phyloP scores from a whole-genome alignment of 352 stramenopile species.

The Pythium dissotocum region DNA sequence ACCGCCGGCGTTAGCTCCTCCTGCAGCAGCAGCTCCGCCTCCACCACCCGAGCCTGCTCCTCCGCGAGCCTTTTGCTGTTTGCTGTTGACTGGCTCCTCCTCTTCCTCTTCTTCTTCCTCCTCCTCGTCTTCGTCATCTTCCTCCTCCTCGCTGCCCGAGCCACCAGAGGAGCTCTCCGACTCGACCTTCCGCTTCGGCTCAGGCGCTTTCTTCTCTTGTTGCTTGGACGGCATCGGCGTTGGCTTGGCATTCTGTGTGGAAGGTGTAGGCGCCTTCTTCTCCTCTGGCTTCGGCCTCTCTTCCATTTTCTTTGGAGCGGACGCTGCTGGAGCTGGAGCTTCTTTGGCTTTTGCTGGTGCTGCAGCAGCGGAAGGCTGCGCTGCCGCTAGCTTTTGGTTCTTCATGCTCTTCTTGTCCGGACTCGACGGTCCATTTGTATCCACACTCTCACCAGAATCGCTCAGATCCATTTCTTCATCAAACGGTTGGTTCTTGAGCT shows the following conservation, averaged over 20 bases:
- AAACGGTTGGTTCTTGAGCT: constrained; percentile 86
- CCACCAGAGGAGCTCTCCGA: constrained; percentile 72
- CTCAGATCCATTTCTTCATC: constrained; percentile 88
- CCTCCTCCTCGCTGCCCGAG: constrained; percentile 64
- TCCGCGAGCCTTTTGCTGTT: constrained; percentile 17
- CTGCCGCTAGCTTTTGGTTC: constrained; percentile 23
- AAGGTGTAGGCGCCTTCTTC: constrained; percentile 16
- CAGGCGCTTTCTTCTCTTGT: constrained; percentile 40
- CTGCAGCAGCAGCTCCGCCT: constrained; percentile 15
- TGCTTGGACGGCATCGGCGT: constrained; percentile 34
- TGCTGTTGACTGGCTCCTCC: constrained; percentile 29
- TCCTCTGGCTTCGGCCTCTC: constrained; percentile 29
- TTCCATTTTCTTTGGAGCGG: constrained; percentile 27
- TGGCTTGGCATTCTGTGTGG: constrained; percentile 29
- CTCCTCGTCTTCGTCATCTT: constrained; percentile 62
- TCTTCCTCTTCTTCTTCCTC: constrained; percentile 55
- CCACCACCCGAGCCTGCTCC: constrained; percentile 14
- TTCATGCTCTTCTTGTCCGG: constrained; percentile 53
- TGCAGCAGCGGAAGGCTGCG: constrained; percentile 5
- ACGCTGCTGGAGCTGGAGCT: constrained; percentile 5
- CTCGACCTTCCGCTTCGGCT: constrained; percentile 54
- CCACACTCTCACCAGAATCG: constrained; percentile 82
- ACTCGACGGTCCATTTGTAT: constrained; percentile 76
- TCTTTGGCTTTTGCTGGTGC: constrained; percentile 21
- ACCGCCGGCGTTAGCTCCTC: constrained; percentile 5